Base-by-base conservation (phyloP, 139 green algal species). In the Coelastrella sp. region DNA sequence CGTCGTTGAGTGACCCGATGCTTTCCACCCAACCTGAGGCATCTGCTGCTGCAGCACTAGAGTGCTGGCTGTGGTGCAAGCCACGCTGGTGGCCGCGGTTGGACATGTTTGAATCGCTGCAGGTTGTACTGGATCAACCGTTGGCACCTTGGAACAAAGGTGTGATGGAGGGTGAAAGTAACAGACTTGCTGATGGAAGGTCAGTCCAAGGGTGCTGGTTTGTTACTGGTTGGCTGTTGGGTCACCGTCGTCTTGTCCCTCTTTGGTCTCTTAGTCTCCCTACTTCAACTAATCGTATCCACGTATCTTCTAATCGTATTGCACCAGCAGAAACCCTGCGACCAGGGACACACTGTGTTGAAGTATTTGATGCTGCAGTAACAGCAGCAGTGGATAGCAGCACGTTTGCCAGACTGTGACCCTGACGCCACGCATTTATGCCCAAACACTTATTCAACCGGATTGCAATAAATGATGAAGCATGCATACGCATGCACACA, bases 21-120 rank as follows among this genome's bases (percentile, higher is more conserved):
- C 92, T 92, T 82, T 97, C 95, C 7, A 96, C 94, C 95, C 95
- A 97, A 72, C 95, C 95, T 78, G 87, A 25, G 8, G 85, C 68
- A 61, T 89, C 85, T 19, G 22, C 10, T 8, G 35, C 78, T 66
- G 78, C 82, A 49, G 88, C 65, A 24, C 68, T 84, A 22, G 57
- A 27, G 81, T 92, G 89, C 56, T 89, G 82, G 66, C 8, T 85
- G 82, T 89, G 82, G 58, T 91, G 81, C 72, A 85, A 56, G 25
- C 82, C 70, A 17, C 72, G 68, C 19, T 89, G 88, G 70, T 91
- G 88, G 72, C 49, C 35, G 7, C 74, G 79, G 66, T 22, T 19
- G 7, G 88, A 81, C 88, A 81, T 88, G 87, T 35, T 49, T 83
- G 0, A 60, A 49, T 49, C 35, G 35, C 35, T 49, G 35, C 35